Evolutionary conservation across 2,329 filamentous ascomycete species (phyloP).

Genomic region (Rhexocercosporidium sp.): DNA sequence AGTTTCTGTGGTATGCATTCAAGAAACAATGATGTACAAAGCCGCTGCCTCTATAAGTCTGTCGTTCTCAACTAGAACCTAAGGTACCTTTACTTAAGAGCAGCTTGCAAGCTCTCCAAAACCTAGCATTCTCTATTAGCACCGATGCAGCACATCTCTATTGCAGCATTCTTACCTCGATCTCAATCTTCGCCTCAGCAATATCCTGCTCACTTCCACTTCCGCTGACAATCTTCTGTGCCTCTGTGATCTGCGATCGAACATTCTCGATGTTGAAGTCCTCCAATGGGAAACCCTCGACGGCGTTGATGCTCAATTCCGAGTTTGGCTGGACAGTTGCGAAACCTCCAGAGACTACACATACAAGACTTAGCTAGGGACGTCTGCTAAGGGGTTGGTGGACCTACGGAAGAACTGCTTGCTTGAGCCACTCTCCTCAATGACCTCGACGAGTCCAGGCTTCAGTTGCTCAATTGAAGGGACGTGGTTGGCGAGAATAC

Average conservation of each 20-base stretch:
- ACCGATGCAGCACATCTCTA: neutral
- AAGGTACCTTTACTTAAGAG: constrained; percentile 68
- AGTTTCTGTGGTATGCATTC: constrained; percentile 35
- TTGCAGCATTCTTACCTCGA: constrained; percentile 72
- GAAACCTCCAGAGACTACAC: constrained; percentile 89
- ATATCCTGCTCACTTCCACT: constrained; percentile 95
- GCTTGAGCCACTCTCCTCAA: constrained; percentile 42
- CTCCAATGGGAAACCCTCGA: constrained; percentile 92
- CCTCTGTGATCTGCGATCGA: constrained; percentile 87
- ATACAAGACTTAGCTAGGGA: constrained; percentile 20
- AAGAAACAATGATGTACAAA: constrained; percentile 43
- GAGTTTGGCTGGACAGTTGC: constrained; percentile 97
- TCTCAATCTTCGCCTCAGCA: constrained; percentile 98
- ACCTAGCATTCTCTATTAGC: constrained; percentile 61
- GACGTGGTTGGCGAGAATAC: constrained; percentile 98
- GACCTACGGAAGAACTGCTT: constrained; percentile 98
- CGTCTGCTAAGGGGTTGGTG: constrained; percentile 11
- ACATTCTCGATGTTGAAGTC: constrained; percentile 95
- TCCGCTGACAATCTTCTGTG: constrained; percentile 91
- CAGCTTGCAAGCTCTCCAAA: constrained; percentile 81
- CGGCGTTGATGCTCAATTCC: constrained; percentile 94
- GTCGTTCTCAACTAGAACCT: constrained; percentile 22
- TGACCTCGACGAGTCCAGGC: constrained; percentile 68
- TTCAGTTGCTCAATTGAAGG: constrained; percentile 99
- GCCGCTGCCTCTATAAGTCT: constrained; percentile 38